Base-by-base conservation (phyloP, 345 rosid species). In the Xanthoceras sorbifolium region DNA sequence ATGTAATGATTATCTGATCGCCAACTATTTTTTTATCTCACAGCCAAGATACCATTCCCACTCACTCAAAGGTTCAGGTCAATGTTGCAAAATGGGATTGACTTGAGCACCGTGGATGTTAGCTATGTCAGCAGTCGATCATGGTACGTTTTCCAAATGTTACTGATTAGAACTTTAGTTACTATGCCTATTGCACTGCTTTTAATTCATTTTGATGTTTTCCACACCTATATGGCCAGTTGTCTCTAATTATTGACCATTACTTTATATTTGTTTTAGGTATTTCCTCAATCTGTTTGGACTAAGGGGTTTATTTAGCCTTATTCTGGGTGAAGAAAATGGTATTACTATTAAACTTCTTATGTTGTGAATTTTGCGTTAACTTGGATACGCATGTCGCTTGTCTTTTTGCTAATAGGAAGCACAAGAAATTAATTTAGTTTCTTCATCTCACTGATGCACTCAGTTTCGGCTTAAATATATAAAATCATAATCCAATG, bases 121-220 rank as follows among this genome's bases (percentile, higher is more conserved):
- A 97, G 99, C 89, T 97, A 97, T 44, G 99, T 97, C 67, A 97
- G 99, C 77, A 92, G 98, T 79, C 98, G 98, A 14, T 97, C 98
- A 63, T 97, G 99, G 99, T 93, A 93, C 64, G 77, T 77, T 5
- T 68, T 68, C 46, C 48, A 34, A n/a, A 7, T 26, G 36, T 64
- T 67, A 11, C 55, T 25, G 57, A 15, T 29, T 17, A 61, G 72
- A 75, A 48, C 15, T 11, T 67, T 55, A 0, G 17, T 6, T 23
- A 25, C 23, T 1, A 8, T 29, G 62, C 4, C 18, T 4, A 66
- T 61, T 68, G 20, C 42, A 69, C 64, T 25, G 20, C 66, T 44
- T 29, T 40, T 0, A 1, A 66, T 23, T 8, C 38, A 12, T 54
- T 63, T n/a, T 38, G 32, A 28, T 63, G 59, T 76, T n/a, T 76